phyloP scores from a whole-genome alignment of 441 rosid genomes.

The Erysimum pusillum region DNA sequence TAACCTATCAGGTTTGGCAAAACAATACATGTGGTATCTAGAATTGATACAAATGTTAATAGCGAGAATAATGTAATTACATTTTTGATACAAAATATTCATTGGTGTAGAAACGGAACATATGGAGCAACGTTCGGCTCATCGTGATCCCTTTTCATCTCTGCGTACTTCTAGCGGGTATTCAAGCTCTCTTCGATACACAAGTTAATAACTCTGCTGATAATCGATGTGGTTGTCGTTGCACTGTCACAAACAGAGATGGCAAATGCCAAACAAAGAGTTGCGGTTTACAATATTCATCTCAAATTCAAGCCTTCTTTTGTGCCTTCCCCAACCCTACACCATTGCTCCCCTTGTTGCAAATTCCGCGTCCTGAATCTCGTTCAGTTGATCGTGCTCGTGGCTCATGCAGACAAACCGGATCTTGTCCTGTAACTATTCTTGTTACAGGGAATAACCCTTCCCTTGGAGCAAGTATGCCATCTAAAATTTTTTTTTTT shows the following conservation, averaged over 20 bases:
- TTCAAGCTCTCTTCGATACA: constrained; percentile 61
- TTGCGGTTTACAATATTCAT: constrained; percentile 74
- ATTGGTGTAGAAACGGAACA: constrained; percentile 75
- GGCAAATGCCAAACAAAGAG: constrained; percentile 57
- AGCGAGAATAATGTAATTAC: not conserved
- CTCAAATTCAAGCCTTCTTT: constrained; percentile 52
- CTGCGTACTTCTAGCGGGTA: constrained; percentile 62
- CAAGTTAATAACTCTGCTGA: constrained; percentile 47
- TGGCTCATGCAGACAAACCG: constrained; percentile 62
- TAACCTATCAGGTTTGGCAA: constrained; percentile 79
- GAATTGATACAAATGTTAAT: not conserved
- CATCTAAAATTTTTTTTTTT: not conserved
- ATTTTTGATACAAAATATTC: not conserved
- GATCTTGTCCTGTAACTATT: constrained; percentile 70
- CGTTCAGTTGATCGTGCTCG: constrained; percentile 47
- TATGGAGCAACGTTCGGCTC: constrained; percentile 72
- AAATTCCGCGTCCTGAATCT: constrained; percentile 66
- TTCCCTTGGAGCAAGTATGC: constrained; percentile 69
- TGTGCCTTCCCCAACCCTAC: constrained; percentile 70
- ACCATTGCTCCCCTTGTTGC: constrained; percentile 79
- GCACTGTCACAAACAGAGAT: constrained; percentile 45
- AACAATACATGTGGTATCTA: not conserved
- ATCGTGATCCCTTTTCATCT: constrained; percentile 73
- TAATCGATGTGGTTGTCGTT: constrained; percentile 64
- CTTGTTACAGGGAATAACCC: constrained; percentile 75